phyloP scores from a whole-genome alignment of 371 early-diverging fungal genomes.

The Saksenaea vasiformis region DNA sequence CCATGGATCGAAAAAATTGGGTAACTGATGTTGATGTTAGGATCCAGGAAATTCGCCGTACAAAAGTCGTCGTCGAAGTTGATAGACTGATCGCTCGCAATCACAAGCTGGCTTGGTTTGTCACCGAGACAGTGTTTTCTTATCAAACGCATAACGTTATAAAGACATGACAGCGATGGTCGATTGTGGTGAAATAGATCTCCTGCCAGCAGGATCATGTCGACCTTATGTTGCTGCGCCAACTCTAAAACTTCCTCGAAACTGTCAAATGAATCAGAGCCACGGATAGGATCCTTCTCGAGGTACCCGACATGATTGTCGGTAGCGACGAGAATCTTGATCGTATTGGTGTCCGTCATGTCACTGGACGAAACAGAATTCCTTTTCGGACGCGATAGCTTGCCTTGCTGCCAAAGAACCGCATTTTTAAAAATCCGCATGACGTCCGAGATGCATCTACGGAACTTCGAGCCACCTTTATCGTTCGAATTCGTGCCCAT shows the following conservation, averaged over 20 bases:
- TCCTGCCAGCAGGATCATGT: constrained; percentile 97
- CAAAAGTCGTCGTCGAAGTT: constrained; percentile 71
- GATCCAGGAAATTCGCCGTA: constrained; percentile 86
- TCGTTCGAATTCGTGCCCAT: no score
- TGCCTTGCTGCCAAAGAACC: no score
- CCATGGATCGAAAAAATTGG: constrained; percentile 99
- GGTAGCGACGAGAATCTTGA: constrained; percentile 84
- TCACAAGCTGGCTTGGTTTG: constrained; percentile 69
- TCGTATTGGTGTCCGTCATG: constrained; percentile 27
- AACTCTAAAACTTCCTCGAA: constrained; percentile 95
- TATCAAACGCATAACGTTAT: constrained; percentile 78
- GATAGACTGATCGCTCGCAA: constrained; percentile 73
- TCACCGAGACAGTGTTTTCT: constrained; percentile 86
- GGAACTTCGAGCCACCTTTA: no score
- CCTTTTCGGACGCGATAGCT: no score
- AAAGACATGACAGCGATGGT: constrained; percentile 87
- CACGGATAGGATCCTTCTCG: constrained; percentile 93
- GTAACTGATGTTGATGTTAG: constrained; percentile 84
- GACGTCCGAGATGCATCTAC: no score
- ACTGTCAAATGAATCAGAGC: constrained; percentile 88
- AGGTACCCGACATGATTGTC: constrained; percentile 98
- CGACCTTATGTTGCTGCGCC: constrained; percentile 78
- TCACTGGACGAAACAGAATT: neutral
- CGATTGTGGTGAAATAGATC: constrained; percentile 99
- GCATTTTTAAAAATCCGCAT: no score